These are phyloP conservation scores for Pythium aphanidermatum DNA, from an alignment of 352 stramenopile species.

Conservation along the genomic window DNA sequence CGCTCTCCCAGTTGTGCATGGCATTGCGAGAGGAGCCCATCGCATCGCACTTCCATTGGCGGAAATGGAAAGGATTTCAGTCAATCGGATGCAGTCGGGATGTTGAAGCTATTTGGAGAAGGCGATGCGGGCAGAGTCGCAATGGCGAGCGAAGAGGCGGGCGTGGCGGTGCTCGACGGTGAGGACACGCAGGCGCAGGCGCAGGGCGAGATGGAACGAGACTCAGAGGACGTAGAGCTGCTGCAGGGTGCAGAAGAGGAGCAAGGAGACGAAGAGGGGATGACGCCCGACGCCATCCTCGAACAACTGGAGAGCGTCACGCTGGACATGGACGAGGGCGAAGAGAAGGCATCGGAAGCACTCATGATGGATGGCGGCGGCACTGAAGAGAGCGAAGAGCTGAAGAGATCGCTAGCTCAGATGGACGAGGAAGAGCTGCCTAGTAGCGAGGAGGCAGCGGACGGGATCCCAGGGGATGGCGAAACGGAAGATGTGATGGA, in stretches of 20 bases:
- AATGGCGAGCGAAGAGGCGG: conserved; percentile 11
- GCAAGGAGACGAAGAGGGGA: not conserved
- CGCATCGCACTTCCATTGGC: not conserved
- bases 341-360: too few relatives aligned
- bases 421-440: too few relatives aligned
- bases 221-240: too few relatives aligned
- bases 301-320: conserved; percentile 14
- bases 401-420: too few relatives aligned
- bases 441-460: too few relatives aligned
- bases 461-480: too few relatives aligned
- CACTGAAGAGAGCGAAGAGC: too few relatives aligned
- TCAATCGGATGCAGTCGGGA: not conserved
- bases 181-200: not conserved
- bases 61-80: not conserved
- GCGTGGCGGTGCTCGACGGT: conserved; percentile 30
- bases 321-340: conserved; percentile 5
- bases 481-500: too few relatives aligned
- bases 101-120: conserved; percentile 1
- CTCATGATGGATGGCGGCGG: too few relatives aligned
- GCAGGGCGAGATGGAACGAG: not conserved
- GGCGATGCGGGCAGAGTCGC: not conserved
- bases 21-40: too few relatives aligned
- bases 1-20: too few relatives aligned
- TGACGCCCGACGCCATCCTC: conserved; percentile 10
- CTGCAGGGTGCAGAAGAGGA: conserved; percentile 1